phyloP scores from a whole-genome alignment of 129 eudicot genomes.

The Centaurea solstitialis region DNA sequence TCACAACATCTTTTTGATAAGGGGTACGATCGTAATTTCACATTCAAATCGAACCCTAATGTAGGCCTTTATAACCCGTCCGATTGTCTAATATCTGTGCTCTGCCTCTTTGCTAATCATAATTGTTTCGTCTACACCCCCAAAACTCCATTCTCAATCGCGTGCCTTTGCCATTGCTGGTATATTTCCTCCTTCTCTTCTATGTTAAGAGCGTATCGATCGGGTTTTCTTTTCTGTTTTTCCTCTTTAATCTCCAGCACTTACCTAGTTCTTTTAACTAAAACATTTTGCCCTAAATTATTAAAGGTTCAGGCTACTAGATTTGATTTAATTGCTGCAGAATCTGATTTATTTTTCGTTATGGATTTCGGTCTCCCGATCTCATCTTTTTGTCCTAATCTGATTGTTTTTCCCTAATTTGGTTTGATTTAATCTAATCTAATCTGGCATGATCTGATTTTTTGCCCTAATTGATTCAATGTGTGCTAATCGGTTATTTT shows the following conservation, averaged over 20 bases:
- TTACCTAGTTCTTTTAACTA: not conserved
- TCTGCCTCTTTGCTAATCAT: not conserved
- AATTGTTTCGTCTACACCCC: not conserved
- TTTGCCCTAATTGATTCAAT: not conserved
- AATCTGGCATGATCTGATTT: not conserved
- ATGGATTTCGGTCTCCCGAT: not conserved
- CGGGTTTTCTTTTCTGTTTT: not conserved
- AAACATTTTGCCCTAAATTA: not conserved
- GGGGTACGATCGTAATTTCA: slow-evolving; percentile 12
- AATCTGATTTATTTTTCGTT: not conserved
- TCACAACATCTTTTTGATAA: not conserved
- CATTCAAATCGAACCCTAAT: not conserved
- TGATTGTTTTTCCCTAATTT: not conserved
- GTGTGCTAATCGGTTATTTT: not conserved
- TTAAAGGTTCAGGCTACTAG: not conserved
- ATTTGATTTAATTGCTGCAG: not conserved
- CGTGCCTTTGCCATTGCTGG: slow-evolving; percentile 19
- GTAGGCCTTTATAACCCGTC: not conserved
- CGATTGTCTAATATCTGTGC: slow-evolving; percentile 6
- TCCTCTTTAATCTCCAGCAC: not conserved
- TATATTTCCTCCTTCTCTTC: not conserved
- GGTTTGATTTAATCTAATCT: not conserved
- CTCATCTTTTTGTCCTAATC: not conserved
- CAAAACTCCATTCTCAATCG: not conserved
- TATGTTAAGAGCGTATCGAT: not conserved